Conservation (phyloP, 345 rosid genomes). For the Gossypium raimondii region DNA sequence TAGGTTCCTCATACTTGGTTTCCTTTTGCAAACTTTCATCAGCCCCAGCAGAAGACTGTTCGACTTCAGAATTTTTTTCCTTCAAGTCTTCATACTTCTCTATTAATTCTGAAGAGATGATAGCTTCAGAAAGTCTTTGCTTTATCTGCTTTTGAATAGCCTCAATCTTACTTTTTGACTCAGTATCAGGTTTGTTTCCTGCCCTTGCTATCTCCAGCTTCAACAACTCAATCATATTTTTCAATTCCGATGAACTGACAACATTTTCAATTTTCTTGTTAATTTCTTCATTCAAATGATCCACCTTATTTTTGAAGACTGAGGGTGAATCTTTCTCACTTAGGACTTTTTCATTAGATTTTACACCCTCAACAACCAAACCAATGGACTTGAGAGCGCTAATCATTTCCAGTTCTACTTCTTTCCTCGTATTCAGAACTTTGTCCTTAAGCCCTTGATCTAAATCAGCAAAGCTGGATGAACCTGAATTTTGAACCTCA, state of each 20-base stretch:
- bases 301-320: conserved; percentile 37
- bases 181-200: conserved; percentile 38
- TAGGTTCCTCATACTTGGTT: conserved; percentile 29
- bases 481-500: conserved; percentile 44
- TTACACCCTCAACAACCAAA: conserved; percentile 46
- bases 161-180: conserved; percentile 45
- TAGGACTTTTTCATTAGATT: conserved; percentile 29
- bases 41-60: conserved; percentile 32
- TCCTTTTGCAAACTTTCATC: conserved; percentile 36
- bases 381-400: conserved; percentile 51
- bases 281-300: conserved; percentile 50
- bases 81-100: conserved; percentile 49
- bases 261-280: conserved; percentile 49
- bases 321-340: conserved; percentile 31
- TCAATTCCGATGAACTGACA: conserved; percentile 50
- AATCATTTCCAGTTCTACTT: conserved; percentile 50
- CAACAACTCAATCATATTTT: conserved; percentile 52
- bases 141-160: conserved; percentile 58
- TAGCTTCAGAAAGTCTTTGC: conserved; percentile 49
- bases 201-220: conserved; percentile 62
- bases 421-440: conserved; percentile 41
- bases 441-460: conserved; percentile 54
- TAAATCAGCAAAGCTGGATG: conserved; percentile 47
- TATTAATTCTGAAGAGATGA: conserved; percentile 50
- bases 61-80: conserved; percentile 41